Base-by-base conservation (phyloP, 257 asterid genomes). In the Nemophila menziesii region DNA sequence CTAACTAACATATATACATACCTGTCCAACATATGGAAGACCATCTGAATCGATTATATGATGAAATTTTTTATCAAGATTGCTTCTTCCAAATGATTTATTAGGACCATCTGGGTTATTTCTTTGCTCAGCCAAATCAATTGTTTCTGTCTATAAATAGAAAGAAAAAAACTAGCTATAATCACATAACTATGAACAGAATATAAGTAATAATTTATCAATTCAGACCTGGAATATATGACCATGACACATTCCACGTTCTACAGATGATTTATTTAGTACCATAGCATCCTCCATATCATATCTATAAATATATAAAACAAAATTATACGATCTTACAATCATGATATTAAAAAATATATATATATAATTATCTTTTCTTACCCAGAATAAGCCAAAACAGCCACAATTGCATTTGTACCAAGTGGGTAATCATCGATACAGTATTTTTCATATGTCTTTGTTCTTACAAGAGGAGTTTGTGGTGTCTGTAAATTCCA, bases 221-320 rank as follows among this genome's bases (percentile, higher is more conserved):
- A 2, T 5, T 29, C 5, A 29, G 7, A 29, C 98, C 94, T 89
- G 95, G 69, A 84, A 89, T 64, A 79, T 70, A 52, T 82, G 79
- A 52, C 98, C 98, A 60, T 89, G 98, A 62, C 73, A 68, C 87
- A 90, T 39, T 47, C 98, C 98, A 50, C 96, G 98, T 33, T 90
- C 98, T 43, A 90, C 98, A 38, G 98, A 81, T 55, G 98, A 85
- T 70, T 81, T 90, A 65, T 90, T 90, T 56, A 90, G 52, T 33
- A 90, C 74, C 96, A 90, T 90, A 41, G 98, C 98, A 41, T 90
- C 96, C 78, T 90, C 98, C 98, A 90, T 90, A 61, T 90, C 98
- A 38, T 85, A 90, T 22, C 98, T 89, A 72, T 65, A 62, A 67
- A 48, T 12, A 11, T 52, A 48, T 19, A 46, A 16, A 62, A 45